phyloP scores from a whole-genome alignment of 495 filamentous ascomycete species.

The Tuber melanosporum region DNA sequence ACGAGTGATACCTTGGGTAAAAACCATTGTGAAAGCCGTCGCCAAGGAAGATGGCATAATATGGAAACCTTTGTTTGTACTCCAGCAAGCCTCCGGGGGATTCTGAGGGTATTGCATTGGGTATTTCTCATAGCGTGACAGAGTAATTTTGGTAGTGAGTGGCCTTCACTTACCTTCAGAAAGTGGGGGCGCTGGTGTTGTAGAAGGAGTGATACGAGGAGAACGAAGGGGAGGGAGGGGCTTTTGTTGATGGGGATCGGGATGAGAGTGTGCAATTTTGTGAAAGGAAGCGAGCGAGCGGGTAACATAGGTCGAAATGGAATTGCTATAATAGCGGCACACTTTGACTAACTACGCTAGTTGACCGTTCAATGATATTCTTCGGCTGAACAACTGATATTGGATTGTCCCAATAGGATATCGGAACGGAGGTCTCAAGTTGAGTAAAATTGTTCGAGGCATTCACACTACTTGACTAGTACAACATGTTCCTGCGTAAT shows the following conservation, averaged over 20 bases:
- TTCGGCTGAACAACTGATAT: neutral
- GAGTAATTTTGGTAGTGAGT: neutral
- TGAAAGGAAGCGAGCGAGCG: neutral
- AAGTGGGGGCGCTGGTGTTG: too few relatives aligned
- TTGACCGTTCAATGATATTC: neutral
- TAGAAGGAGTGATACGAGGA: neutral
- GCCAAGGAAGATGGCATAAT: neutral
- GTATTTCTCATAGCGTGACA: neutral
- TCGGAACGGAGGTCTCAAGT: neutral
- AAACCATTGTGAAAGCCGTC: neutral
- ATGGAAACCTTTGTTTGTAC: neutral
- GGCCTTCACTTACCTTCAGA: too few relatives aligned
- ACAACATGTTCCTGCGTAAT: neutral
- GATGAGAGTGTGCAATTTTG: neutral
- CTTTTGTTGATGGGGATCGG: neutral
- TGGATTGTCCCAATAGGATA: neutral
- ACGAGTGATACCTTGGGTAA: neutral
- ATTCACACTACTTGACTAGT: neutral
- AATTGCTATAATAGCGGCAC: neutral
- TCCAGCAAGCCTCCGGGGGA: neutral
- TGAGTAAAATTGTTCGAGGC: neutral
- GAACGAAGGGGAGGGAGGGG: neutral
- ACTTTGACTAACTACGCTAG: neutral
- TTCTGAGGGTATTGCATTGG: neutral
- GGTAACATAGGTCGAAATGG: neutral